These are phyloP conservation scores for Dendrobium nobile DNA, from an alignment of 106 monocot genomes.

Conservation along the genomic window DNA sequence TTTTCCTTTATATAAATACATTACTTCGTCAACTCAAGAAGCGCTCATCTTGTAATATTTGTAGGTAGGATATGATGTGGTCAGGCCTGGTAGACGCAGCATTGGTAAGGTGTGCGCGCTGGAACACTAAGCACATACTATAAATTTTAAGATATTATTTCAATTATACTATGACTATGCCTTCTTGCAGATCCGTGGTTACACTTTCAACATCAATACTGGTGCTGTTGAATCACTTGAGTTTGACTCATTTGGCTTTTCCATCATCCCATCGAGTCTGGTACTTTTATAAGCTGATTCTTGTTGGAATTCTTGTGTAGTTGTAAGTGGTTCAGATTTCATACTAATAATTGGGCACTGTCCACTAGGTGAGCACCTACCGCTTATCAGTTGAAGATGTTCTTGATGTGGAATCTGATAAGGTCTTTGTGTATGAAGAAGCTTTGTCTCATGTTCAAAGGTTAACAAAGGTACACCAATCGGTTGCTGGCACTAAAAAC, in stretches of 20 bases:
- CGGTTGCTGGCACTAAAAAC: too few species aligned
- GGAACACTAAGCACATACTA: neutral
- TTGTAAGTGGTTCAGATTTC: neutral
- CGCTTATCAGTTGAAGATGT: constrained; percentile 68
- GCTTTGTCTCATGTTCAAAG: constrained; percentile 70
- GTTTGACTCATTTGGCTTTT: constrained; percentile 82
- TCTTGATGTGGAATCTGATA: constrained; percentile 60
- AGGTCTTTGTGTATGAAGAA: constrained; percentile 49
- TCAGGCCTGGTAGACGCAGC: constrained; percentile 40
- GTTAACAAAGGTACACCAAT: constrained; percentile 59
- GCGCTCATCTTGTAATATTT: constrained; percentile 12
- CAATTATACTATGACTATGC: neutral
- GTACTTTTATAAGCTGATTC: constrained; percentile 17
- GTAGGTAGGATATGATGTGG: constrained; percentile 77
- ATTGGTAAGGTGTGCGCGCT: constrained; percentile 66
- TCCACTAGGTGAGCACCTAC: constrained; percentile 72
- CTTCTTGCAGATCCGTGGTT: constrained; percentile 62
- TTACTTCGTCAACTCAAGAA: neutral
- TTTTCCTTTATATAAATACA: too few species aligned
- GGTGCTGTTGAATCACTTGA: constrained; percentile 75
- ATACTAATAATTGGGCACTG: constrained; percentile 5
- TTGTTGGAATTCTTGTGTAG: neutral
- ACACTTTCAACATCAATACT: constrained; percentile 67
- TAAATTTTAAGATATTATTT: neutral
- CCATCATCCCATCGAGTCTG: constrained; percentile 71